These are phyloP conservation scores for Ottelia alismoides DNA, from an alignment of 106 monocot species.

Conservation along the genomic window DNA sequence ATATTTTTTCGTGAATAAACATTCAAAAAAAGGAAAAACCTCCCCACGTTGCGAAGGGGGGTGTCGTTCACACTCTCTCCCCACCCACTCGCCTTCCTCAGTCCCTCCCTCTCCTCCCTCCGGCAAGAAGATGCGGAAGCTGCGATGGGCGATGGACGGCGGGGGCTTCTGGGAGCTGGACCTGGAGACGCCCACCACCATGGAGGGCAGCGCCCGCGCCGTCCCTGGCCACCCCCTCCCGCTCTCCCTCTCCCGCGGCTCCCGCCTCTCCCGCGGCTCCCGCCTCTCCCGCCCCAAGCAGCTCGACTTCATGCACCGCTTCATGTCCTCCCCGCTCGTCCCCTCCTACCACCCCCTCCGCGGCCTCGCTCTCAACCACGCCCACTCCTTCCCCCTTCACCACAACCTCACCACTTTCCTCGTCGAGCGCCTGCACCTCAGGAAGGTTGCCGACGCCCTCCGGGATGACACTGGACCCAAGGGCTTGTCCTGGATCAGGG, in stretches of 20 bases:
- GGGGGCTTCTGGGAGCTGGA: constrained; percentile 66
- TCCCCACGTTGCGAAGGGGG: too few relatives aligned
- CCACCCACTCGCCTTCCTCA: too few relatives aligned
- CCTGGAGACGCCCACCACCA: constrained; percentile 50
- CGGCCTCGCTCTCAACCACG: constrained; percentile 45
- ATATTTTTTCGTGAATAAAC: too few relatives aligned
- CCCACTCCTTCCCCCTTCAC: constrained; percentile 26
- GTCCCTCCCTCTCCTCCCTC: too few relatives aligned
- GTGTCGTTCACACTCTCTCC: too few relatives aligned
- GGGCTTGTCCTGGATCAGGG: constrained; percentile 35
- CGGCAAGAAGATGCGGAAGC: constrained; percentile 34
- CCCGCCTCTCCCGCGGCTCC: too few relatives aligned
- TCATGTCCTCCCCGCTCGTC: constrained; percentile 81
- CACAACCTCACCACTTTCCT: constrained; percentile 65
- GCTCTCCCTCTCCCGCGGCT: constrained; percentile 66
- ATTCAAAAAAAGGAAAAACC: too few relatives aligned
- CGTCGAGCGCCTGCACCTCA: constrained; percentile 58
- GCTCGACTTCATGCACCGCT: constrained; percentile 96
- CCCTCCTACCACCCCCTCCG: constrained; percentile 40
- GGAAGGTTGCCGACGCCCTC: constrained; percentile 33
- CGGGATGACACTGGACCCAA: constrained; percentile 2
- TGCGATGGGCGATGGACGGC: constrained; percentile 51
- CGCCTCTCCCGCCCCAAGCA: constrained; percentile 85
- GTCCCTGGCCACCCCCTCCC: constrained; percentile 53
- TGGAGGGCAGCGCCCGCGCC: constrained; percentile 46